Conservation (phyloP, 1,139 yeast species). For the Yamadazyma taylorii region DNA sequence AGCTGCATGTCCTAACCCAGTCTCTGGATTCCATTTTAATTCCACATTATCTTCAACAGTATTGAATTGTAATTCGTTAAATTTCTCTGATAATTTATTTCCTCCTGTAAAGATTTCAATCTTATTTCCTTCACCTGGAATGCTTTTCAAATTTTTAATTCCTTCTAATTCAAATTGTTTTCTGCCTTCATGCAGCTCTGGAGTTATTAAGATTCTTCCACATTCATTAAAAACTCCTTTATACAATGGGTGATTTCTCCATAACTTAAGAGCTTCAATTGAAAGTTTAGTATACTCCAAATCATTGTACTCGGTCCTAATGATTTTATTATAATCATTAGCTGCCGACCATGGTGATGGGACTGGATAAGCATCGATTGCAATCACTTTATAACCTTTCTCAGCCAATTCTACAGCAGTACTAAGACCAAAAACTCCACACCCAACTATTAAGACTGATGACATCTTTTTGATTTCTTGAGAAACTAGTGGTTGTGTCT, state of each 20-base stretch:
- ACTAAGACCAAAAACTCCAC: slow-evolving; percentile 23
- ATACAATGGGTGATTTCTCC: slow-evolving; percentile 37
- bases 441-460: slow-evolving; percentile 20
- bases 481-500: neutral
- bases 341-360: slow-evolving; percentile 54
- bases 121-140: slow-evolving; percentile 26
- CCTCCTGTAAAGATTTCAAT: slow-evolving; percentile 27
- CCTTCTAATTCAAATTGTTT: slow-evolving; percentile 32
- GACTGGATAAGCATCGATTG: slow-evolving; percentile 37
- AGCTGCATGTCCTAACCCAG: slow-evolving; percentile 34
- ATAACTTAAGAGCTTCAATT: slow-evolving; percentile 37
- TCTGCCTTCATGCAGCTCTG: slow-evolving; percentile 22
- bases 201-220: slow-evolving; percentile 28
- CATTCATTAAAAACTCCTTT: slow-evolving; percentile 31
- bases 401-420: slow-evolving; percentile 19
- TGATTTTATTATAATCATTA: slow-evolving; percentile 47
- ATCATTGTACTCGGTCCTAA: slow-evolving; percentile 44
- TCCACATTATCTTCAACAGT: slow-evolving; percentile 13
- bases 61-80: slow-evolving; percentile 28
- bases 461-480: slow-evolving; percentile 9
- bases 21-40: slow-evolving; percentile 21
- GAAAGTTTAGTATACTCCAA: slow-evolving; percentile 35
- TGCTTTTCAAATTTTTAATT: slow-evolving; percentile 24
- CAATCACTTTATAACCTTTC: slow-evolving; percentile 16
- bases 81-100: slow-evolving; percentile 21